phyloP scores from a whole-genome alignment of 2,329 filamentous ascomycete genomes.

The Curvularia hawaiiensis region DNA sequence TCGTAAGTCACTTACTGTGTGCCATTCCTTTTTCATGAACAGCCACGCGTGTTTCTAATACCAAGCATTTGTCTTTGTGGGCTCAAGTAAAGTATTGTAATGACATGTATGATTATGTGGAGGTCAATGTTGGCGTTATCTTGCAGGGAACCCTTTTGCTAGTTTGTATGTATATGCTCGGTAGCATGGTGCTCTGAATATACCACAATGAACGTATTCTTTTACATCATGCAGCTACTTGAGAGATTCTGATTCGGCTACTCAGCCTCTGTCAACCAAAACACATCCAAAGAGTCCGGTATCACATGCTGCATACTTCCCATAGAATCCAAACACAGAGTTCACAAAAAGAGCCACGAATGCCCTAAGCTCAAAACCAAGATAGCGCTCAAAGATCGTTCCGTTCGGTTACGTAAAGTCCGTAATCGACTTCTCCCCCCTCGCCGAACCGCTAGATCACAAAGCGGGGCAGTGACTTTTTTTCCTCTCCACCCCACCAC shows the following conservation, averaged over 20 bases:
- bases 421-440: background rate
- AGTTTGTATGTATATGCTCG: background rate
- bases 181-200: background rate
- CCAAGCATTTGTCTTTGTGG: background rate
- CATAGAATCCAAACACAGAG: background rate
- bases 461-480: background rate
- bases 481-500: background rate
- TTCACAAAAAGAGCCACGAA: background rate
- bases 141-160: background rate
- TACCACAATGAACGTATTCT: background rate
- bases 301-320: background rate
- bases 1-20: slow-evolving; percentile 1
- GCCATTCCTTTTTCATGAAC: background rate
- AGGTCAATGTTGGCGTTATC: background rate
- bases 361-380: background rate
- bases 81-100: background rate
- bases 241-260: background rate
- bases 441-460: background rate
- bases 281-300: background rate
- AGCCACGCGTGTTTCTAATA: background rate
- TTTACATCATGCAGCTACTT: background rate
- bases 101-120: slow-evolving; percentile 1
- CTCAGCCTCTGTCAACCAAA: background rate
- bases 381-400: background rate
- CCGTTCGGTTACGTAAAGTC: background rate